Conservation (phyloP, 352 stramenopile genomes). For the Phytophthora pistaciae region DNA sequence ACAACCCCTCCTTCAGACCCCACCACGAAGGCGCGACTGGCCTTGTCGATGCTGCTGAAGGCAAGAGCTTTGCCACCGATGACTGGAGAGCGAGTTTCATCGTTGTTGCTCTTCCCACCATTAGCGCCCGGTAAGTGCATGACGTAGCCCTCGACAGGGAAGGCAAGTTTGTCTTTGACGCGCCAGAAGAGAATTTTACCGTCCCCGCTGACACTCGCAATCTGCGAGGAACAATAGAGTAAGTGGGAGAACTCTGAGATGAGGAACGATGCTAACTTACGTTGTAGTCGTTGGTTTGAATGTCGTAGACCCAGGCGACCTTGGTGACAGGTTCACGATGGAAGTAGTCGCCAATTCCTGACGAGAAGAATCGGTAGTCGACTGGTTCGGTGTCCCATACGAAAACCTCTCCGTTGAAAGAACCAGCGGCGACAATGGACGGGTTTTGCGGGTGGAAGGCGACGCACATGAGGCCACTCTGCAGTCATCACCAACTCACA, state of each 20-base stretch:
- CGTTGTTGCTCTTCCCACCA: constrained; percentile 15
- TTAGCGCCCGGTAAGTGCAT: constrained; percentile 51
- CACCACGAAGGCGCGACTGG: constrained; percentile 78
- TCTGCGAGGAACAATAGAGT: constrained; percentile 21
- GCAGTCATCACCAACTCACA: not conserved
- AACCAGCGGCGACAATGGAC: constrained; percentile 82
- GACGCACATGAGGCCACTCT: constrained; percentile 91
- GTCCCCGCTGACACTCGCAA: constrained; percentile 84
- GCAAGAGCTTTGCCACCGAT: constrained; percentile 73
- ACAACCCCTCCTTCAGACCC: constrained; percentile 80
- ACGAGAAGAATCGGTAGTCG: constrained; percentile 74
- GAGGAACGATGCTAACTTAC: constrained; percentile 21
- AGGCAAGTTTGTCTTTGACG: constrained; percentile 88
- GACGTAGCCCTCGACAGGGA: constrained; percentile 88
- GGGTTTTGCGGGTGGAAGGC: constrained; percentile 86
- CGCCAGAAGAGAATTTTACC: constrained; percentile 90
- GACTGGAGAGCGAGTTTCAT: constrained; percentile 28
- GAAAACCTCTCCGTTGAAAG: constrained; percentile 90
- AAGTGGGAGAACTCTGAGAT: not conserved
- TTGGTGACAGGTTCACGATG: constrained; percentile 89
- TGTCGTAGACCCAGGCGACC: constrained; percentile 84
- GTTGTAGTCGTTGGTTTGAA: constrained; percentile 79
- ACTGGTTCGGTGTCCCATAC: constrained; percentile 81
- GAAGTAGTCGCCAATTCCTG: constrained; percentile 90
- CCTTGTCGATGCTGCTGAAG: constrained; percentile 74